Conservation (phyloP, 1,284 basidiomycete genomes). For the Thelephora terrestris region DNA sequence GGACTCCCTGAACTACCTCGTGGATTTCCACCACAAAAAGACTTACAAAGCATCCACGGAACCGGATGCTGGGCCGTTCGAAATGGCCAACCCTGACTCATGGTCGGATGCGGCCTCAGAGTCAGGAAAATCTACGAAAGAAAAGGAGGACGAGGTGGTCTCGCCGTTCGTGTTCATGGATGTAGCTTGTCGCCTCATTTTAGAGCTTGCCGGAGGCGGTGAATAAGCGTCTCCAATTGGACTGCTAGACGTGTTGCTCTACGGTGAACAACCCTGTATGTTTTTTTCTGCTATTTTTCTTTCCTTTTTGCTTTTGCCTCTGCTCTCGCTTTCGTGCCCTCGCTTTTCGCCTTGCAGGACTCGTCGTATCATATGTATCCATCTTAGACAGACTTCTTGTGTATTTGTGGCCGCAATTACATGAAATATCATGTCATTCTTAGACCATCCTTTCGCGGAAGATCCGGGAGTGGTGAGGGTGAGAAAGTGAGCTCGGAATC, state of each 20-base stretch:
- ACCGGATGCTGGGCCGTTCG: constrained; percentile 55
- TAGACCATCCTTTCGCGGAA: no score
- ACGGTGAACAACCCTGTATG: constrained; percentile 1
- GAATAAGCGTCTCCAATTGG: constrained; percentile 12
- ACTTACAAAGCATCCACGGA: constrained; percentile 67
- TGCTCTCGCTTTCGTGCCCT: constrained; percentile 1
- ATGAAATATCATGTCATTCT: no score
- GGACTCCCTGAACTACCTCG: constrained; percentile 92
- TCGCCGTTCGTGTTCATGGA: constrained; percentile 97
- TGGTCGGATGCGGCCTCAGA: constrained; percentile 40
- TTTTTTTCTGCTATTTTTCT: constrained; percentile 1
- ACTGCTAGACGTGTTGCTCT: not conserved
- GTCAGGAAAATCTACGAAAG: constrained; percentile 37
- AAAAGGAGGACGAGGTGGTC: constrained; percentile 68
- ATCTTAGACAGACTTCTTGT: not conserved
- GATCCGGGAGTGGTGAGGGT: no score
- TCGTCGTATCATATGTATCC: constrained; percentile 3
- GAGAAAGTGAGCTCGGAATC: no score
- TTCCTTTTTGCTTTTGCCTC: not conserved
- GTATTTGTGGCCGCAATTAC: not conserved
- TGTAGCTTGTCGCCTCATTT: constrained; percentile 77
- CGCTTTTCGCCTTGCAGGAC: constrained; percentile 11
- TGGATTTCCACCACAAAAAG: constrained; percentile 96
- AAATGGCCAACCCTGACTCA: constrained; percentile 46
- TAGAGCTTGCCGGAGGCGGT: constrained; percentile 65